Evolutionary conservation across 2,329 filamentous ascomycete species (phyloP).

Genomic region (Tolypocladium cylindrosporum): DNA sequence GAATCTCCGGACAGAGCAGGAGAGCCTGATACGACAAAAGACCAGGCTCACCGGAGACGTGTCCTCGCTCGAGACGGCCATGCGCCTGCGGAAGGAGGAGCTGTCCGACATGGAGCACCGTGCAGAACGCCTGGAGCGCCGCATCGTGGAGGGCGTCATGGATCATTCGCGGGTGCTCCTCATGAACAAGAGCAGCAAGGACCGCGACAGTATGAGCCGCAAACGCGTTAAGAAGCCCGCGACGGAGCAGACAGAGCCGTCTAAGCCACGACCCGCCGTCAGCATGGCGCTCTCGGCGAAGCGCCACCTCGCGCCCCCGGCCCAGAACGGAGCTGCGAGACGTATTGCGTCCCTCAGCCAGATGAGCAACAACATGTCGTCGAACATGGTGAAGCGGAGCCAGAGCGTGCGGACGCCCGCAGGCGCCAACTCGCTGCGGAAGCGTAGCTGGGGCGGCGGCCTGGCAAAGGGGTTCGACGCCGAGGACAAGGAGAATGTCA

Average conservation of each 20-base stretch:
- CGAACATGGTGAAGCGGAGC: slow-evolving; percentile 60
- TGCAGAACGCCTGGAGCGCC: slow-evolving; percentile 79
- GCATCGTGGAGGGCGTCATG: slow-evolving; percentile 91
- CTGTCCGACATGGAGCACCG: slow-evolving; percentile 82
- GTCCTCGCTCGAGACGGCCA: slow-evolving; percentile 80
- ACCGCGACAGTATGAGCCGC: slow-evolving; percentile 46
- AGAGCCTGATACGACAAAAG: slow-evolving; percentile 69
- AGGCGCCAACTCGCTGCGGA: slow-evolving; percentile 40
- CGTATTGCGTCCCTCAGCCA: slow-evolving; percentile 87
- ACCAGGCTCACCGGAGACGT: slow-evolving; percentile 74
- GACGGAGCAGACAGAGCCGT: slow-evolving; percentile 12
- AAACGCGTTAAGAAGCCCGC: slow-evolving; percentile 40
- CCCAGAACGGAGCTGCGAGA: slow-evolving; percentile 49
- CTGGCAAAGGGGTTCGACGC: slow-evolving; percentile 39
- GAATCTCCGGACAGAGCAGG: slow-evolving; percentile 56
- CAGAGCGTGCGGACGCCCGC: slow-evolving; percentile 63
- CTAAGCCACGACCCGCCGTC: slow-evolving; percentile 27
- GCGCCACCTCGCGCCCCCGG: slow-evolving; percentile 34
- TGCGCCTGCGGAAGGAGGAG: slow-evolving; percentile 82
- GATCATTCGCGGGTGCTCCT: slow-evolving; percentile 90
- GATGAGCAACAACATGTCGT: slow-evolving; percentile 65
- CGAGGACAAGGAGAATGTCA: slow-evolving; percentile 53
- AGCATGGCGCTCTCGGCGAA: slow-evolving; percentile 45
- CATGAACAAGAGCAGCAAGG: slow-evolving; percentile 54
- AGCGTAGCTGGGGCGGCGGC: slow-evolving; percentile 58